phyloP scores from a whole-genome alignment of 2,329 filamentous ascomycete genomes.

The Zymoseptoria crescenta region DNA sequence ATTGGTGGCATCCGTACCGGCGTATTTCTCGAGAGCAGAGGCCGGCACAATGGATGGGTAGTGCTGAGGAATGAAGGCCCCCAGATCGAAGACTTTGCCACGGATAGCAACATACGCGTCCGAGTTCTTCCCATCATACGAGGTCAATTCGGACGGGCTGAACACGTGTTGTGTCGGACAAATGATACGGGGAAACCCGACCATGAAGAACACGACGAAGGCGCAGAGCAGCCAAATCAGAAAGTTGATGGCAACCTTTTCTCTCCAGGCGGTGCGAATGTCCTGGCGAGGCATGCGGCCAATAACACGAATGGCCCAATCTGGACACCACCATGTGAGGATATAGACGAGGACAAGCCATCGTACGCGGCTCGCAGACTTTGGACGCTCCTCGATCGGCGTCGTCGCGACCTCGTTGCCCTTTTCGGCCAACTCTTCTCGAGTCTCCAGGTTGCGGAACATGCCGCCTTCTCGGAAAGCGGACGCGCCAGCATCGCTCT shows the following conservation, averaged over 20 bases:
- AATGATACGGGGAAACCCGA: conserved; percentile 77
- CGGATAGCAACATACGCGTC: conserved; percentile 72
- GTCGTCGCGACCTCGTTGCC: conserved; percentile 83
- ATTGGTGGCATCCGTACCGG: conserved; percentile 74
- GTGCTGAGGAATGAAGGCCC: conserved; percentile 63
- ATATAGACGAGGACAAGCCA: conserved; percentile 81
- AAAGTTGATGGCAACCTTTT: conserved; percentile 96
- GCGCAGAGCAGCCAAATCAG: conserved; percentile 86
- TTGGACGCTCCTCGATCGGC: conserved; percentile 77
- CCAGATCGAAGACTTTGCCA: conserved; percentile 80
- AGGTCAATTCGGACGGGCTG: conserved; percentile 66
- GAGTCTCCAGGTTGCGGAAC: conserved; percentile 94
- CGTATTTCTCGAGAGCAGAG: conserved; percentile 67
- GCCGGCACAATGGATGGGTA: conserved; percentile 62
- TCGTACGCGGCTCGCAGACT: conserved; percentile 73
- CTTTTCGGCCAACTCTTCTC: conserved; percentile 90
- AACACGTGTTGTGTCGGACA: conserved; percentile 89
- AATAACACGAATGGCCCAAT: conserved; percentile 67
- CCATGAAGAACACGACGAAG: conserved; percentile 76
- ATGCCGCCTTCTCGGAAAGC: conserved; percentile 88
- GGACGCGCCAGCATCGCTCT: conserved; percentile 88
- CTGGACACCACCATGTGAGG: conserved; percentile 81
- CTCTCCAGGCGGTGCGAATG: conserved; percentile 85
- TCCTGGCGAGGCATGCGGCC: conserved; percentile 89
- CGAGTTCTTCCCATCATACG: conserved; percentile 62